Percentiles rank a stretch among this genome's conserved stretches.
phyloP scores from a whole-genome alignment of 2,329 filamentous ascomycete species.

The Cladosporium sp. region DNA sequence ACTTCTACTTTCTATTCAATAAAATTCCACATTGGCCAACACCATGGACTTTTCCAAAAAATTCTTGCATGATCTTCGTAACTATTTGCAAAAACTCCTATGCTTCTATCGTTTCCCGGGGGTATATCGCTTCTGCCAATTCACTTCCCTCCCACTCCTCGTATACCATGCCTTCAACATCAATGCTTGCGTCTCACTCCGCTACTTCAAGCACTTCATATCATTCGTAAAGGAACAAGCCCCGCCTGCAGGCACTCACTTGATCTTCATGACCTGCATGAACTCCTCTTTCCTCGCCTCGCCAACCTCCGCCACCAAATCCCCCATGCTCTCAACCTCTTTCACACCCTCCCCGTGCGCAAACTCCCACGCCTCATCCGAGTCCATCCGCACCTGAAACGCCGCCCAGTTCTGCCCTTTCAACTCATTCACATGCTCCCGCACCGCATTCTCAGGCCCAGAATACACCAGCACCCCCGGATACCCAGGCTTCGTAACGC shows the following conservation, averaged over 20 bases:
- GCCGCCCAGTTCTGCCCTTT: slow-evolving; percentile 49
- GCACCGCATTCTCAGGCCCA: slow-evolving; percentile 40
- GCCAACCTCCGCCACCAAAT: slow-evolving; percentile 42
- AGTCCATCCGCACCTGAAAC: slow-evolving; percentile 47
- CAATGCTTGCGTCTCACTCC: neutral
- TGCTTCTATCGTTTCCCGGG: neutral
- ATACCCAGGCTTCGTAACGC: slow-evolving; percentile 49
- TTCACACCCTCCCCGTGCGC: slow-evolving; percentile 41
- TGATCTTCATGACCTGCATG: slow-evolving; percentile 38
- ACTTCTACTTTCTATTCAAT: neutral
- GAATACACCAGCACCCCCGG: slow-evolving; percentile 48
- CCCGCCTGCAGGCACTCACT: slow-evolving; percentile 24
- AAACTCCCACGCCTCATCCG: slow-evolving; percentile 42
- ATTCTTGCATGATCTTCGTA: neutral
- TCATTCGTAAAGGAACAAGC: neutral
- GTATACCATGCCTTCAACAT: neutral
- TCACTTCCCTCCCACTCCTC: neutral
- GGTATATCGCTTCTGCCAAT: slow-evolving; percentile 10
- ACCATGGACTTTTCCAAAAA: too few relatives aligned
- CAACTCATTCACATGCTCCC: slow-evolving; percentile 44
- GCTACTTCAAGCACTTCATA: neutral
- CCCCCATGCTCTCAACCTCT: slow-evolving; percentile 48
- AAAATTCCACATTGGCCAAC: neutral
- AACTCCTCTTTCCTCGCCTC: slow-evolving; percentile 31
- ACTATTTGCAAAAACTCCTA: neutral